Conservation (phyloP, 495 filamentous ascomycete species). For the Elaphomyces granulatus region DNA sequence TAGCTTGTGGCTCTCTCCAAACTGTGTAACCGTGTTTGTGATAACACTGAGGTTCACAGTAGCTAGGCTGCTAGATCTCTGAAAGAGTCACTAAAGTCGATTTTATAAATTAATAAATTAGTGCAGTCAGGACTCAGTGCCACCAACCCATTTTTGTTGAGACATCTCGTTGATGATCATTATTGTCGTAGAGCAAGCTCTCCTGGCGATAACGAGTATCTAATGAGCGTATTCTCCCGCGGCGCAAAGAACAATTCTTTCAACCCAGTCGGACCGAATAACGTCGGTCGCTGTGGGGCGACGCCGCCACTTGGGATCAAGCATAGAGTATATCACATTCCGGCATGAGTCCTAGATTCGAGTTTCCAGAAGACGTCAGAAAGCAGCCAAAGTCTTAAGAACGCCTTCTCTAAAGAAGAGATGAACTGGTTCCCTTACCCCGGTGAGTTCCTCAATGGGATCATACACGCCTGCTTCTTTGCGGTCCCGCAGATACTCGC, state of each 20-base stretch:
- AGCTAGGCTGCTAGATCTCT: too few species aligned
- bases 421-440: not conserved
- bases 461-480: conserved; percentile 1
- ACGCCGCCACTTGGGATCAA: conserved; percentile 1
- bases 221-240: conserved; percentile 1
- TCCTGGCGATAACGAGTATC: too few species aligned
- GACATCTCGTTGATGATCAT: too few species aligned
- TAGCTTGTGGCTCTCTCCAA: too few species aligned
- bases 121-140: too few species aligned
- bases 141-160: too few species aligned
- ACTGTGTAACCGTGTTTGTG: too few species aligned
- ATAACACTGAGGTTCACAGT: too few species aligned
- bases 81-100: too few species aligned
- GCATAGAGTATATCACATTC: conserved; percentile 5
- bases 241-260: conserved; percentile 3
- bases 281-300: not conserved
- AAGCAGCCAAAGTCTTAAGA: not conserved
- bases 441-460: conserved; percentile 1
- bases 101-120: too few species aligned
- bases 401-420: not conserved
- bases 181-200: too few species aligned
- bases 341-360: conserved; percentile 1
- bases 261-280: conserved; percentile 3
- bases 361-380: too few species aligned
- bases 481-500: not conserved